Percentiles rank a stretch among this genome's conserved stretches.
Evolutionary conservation across 2,329 filamentous ascomycete genomes (phyloP).

Genomic region (Trichophyton mentagrophytes): DNA sequence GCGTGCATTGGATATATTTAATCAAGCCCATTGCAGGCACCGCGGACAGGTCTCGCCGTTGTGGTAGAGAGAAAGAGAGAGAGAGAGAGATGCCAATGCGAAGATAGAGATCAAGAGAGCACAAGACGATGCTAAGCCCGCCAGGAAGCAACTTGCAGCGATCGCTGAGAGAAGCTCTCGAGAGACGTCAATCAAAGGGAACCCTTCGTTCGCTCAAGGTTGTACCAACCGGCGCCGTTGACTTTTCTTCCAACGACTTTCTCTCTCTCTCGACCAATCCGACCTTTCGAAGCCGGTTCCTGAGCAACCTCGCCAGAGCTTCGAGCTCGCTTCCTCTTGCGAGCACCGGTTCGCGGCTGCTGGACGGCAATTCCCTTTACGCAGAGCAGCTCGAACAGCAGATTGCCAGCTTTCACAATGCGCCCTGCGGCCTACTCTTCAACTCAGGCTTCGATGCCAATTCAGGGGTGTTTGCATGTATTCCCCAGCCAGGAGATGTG

Average conservation of each 20-base stretch:
- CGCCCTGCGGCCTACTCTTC: slow-evolving; percentile 46
- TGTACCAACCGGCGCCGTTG: slow-evolving; percentile 30
- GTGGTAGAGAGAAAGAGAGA: neutral
- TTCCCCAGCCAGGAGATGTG: slow-evolving; percentile 48
- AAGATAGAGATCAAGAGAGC: neutral
- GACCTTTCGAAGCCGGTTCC: slow-evolving; percentile 36
- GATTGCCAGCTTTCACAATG: slow-evolving; percentile 49
- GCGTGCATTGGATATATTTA: neutral
- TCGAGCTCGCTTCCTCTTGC: slow-evolving; percentile 35
- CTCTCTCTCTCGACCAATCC: slow-evolving; percentile 43
- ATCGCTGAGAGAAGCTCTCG: slow-evolving; percentile 14
- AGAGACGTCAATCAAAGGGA: slow-evolving; percentile 31
- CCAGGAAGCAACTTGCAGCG: neutral
- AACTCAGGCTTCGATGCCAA: slow-evolving; percentile 58
- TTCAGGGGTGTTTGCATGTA: slow-evolving; percentile 47
- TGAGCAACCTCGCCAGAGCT: slow-evolving; percentile 33
- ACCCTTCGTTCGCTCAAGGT: slow-evolving; percentile 38
- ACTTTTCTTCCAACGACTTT: slow-evolving; percentile 57
- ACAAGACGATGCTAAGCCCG: neutral
- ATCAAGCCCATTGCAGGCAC: neutral
- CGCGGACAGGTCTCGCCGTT: neutral
- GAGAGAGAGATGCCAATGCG: neutral
- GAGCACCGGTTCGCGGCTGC: slow-evolving; percentile 48
- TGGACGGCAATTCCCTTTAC: slow-evolving; percentile 53
- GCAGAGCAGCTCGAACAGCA: slow-evolving; percentile 45